phyloP scores from a whole-genome alignment of 768 basidiomycete genomes.

The Candolleomyces aberdarensis region DNA sequence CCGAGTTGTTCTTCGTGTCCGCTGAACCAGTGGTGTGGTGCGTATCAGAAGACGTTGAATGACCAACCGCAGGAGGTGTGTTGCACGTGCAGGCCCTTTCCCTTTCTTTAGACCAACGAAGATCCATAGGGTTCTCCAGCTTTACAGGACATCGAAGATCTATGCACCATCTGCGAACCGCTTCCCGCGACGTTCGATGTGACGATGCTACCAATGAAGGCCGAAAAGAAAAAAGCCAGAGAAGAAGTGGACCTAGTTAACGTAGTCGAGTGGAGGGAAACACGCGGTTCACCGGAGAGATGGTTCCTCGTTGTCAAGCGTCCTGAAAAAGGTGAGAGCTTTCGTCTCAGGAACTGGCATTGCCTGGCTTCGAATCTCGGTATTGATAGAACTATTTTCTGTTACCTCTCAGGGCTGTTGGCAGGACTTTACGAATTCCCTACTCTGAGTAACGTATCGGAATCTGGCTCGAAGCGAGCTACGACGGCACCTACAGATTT shows the following conservation, averaged over 20 bases:
- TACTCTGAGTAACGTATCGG: conserved; percentile 43
- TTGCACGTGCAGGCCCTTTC: conserved; percentile 2
- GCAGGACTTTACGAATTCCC: conserved; percentile 92
- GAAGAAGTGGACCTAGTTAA: conserved; percentile 85
- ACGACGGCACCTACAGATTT: conserved; percentile 29
- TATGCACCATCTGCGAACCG: conserved; percentile 67
- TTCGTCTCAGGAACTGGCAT: conserved; percentile 6
- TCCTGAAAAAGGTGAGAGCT: conserved; percentile 70
- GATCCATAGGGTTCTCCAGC: background rate
- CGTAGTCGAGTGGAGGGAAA: conserved; percentile 74
- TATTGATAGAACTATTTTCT: conserved; percentile 3
- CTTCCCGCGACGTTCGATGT: conserved; percentile 42
- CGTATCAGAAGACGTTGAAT: conserved; percentile 36
- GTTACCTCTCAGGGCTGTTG: conserved; percentile 62
- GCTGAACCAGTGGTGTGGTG: conserved; percentile 63
- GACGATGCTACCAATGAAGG: conserved; percentile 85
- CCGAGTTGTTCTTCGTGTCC: conserved; percentile 77
- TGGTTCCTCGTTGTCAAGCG: conserved; percentile 78
- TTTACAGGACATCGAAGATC: conserved; percentile 70
- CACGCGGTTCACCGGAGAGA: conserved; percentile 33
- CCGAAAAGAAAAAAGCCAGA: conserved; percentile 74
- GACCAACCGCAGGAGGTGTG: conserved; percentile 9
- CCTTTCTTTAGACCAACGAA: background rate
- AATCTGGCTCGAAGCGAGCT: conserved; percentile 31
- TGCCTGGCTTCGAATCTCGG: background rate